These are phyloP conservation scores for Xylariaceae sp. DNA, from an alignment of 2,329 filamentous ascomycete species.

Conservation along the genomic window DNA sequence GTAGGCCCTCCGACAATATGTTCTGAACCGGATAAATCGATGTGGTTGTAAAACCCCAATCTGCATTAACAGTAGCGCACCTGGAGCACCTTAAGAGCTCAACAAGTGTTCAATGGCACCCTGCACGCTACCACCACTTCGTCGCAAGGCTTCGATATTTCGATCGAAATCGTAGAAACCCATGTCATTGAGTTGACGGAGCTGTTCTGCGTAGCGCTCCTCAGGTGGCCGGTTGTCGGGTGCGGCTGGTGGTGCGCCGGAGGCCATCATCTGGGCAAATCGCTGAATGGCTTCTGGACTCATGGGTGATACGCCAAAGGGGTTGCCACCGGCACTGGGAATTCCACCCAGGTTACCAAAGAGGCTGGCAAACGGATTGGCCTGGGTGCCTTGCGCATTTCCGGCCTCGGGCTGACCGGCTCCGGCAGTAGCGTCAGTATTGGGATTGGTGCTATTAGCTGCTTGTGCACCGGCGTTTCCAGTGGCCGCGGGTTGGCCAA, in stretches of 20 bases:
- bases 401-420: conserved; percentile 22
- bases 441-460: conserved; percentile 15
- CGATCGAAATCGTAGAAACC: conserved; percentile 95
- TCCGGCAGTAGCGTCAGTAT: conserved; percentile 26
- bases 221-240: conserved; percentile 84
- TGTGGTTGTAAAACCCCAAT: not conserved
- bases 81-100: conserved; percentile 24
- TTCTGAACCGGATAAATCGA: not conserved
- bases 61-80: not conserved
- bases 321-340: conserved; percentile 33
- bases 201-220: conserved; percentile 84
- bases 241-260: conserved; percentile 45
- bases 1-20: not conserved
- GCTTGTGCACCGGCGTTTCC: conserved; percentile 17
- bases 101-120: conserved; percentile 78
- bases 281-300: conserved; percentile 53
- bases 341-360: conserved; percentile 41
- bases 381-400: conserved; percentile 27
- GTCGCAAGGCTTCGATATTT: conserved; percentile 81
- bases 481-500: conserved; percentile 27
- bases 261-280: conserved; percentile 47
- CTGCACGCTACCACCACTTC: conserved; percentile 89
- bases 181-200: conserved; percentile 94
- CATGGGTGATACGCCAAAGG: conserved; percentile 41
- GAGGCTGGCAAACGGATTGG: conserved; percentile 64